Evolutionary conservation across 202 grass and related monocot genomes (phyloP), one percentile per base, ranked within the genome.

Genomic region (Saccharum hybrid): DNA sequence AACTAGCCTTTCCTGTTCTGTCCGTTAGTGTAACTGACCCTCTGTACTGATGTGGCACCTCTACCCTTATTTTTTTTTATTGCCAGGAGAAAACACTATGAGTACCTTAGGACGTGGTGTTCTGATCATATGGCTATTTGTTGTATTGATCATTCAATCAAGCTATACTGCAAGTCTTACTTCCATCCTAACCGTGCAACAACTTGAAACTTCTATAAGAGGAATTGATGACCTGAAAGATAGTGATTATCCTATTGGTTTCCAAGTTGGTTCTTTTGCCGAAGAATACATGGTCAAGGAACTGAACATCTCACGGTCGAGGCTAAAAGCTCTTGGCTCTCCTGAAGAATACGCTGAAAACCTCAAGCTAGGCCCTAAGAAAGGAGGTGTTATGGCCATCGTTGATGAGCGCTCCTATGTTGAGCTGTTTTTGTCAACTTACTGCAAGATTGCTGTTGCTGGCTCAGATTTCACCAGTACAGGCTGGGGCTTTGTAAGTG

Each of bases 401-500:
- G 91, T 98, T 1, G 93, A 98, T 42, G 96, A 98, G 81, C 93
- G 91, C n/a, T 36, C 93, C 41, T 98, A 98, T 52, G 79, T 95
- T 28, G 90, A 98, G 66, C 87, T 90, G 22, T 98, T 98, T 73
- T 51, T 95, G 38, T 73, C 74, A 78, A 83, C 61, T 63, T 51
- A 98, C 39, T 98, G 96, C 82, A 85, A 86, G 63, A 86, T 94
- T 82, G 71, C 90, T 0, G 88, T 98, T 84, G 78, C 92, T 51
- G 96, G 96, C 51, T 82, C 89, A 68, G 92, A 96, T 66, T 98
- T 98, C 83, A 98, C 96, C 42, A 89, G 84, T 54, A 87, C 62
- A 70, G 96, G 93, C 42, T 98, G 96, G 96, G 96, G 96, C 81
- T 98, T 98, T 70, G 96, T 98, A 94, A 98, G 96, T 98, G 64